Evolutionary conservation across 108 stramenopile genomes (phyloP).

Genomic region (Skeletonema tropicum): DNA sequence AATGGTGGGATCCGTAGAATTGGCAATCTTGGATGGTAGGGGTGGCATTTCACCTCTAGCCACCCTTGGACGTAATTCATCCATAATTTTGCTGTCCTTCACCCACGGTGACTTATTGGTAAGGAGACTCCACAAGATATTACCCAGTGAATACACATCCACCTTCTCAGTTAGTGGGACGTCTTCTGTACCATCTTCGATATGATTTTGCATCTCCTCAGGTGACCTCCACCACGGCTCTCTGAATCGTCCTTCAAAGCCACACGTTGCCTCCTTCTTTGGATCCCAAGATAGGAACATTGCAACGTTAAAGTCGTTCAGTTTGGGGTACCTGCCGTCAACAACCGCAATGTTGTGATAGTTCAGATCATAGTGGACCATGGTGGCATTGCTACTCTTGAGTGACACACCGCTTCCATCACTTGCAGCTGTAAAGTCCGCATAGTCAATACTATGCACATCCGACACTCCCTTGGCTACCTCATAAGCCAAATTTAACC

Average conservation of each 20-base stretch:
- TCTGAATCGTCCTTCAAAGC: neutral
- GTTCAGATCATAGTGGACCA: slow-evolving; percentile 88
- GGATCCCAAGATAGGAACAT: slow-evolving; percentile 72
- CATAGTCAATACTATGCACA: slow-evolving; percentile 62
- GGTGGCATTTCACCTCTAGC: slow-evolving; percentile 4
- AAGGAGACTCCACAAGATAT: slow-evolving; percentile 8
- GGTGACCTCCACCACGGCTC: slow-evolving; percentile 15
- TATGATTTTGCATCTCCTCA: slow-evolving; percentile 15
- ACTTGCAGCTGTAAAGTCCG: neutral
- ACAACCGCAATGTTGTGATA: slow-evolving; percentile 6
- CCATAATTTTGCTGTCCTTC: slow-evolving; percentile 1
- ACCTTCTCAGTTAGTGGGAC: slow-evolving; percentile 7
- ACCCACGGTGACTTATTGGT: slow-evolving; percentile 7
- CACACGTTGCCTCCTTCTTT: slow-evolving; percentile 19
- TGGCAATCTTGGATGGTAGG: slow-evolving; percentile 8
- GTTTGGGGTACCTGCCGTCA: slow-evolving; percentile 61
- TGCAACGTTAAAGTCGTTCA: slow-evolving; percentile 91
- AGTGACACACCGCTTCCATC: neutral
- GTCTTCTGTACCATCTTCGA: slow-evolving; percentile 1
- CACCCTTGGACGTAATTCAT: slow-evolving; percentile 5
- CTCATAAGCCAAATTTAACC: slow-evolving; percentile 65
- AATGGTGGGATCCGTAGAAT: slow-evolving; percentile 9
- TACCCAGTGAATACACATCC: slow-evolving; percentile 10
- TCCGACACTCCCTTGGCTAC: slow-evolving; percentile 75
- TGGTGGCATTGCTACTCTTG: slow-evolving; percentile 16